Base-by-base conservation (phyloP, 2,329 filamentous ascomycete species). In the Stemphylium vesicarium region DNA sequence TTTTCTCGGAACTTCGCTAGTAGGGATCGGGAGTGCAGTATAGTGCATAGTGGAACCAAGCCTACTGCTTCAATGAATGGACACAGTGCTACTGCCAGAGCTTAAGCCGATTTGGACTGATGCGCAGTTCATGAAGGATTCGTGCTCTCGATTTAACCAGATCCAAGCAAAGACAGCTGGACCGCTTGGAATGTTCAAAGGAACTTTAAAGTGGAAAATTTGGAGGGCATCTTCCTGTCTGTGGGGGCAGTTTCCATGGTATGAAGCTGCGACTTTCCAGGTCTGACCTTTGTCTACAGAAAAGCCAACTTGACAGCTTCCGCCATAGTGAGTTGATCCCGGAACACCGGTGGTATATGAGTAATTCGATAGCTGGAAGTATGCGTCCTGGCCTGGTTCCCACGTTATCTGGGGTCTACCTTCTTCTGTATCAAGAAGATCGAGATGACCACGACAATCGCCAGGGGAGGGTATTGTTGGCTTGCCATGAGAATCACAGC, bases 131-230 rank as follows among this genome's bases (percentile, higher is more conserved):
- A 78, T 78, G 55, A 75, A 76, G 59, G 77, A 74, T 56, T 80
- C 77, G 48, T 77, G 66, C 65, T 80, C 77, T n/a, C 78, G 73
- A 50, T 80, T 81, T 53, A 78, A 64, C 79, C 77, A 80, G 5
- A 75, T 76, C 78, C 75, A 80, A 6, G 74, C 75, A 56, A 80
- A 80, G 20, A 80, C 55, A 13, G 71, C 74, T 29, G 53, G 44
- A 22, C 65, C 53, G 5, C 75, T 75, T 5, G 70, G 72, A 33
- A 79, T 61, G 49, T 79, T 77, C n/a, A 51, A 56, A 0, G 79
- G 78, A 4, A 80, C 72, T 1, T 56, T 72, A 57, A 81, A 78
- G 8, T 74, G 61, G 62, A 80, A 81, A 12, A 64, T 66, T 48
- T 80, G 77, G 12, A 65, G 68, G 4, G 59, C 60, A 5, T 76